Conservation (phyloP, 1,284 basidiomycete species). For the Heliocybe sulcata region DNA sequence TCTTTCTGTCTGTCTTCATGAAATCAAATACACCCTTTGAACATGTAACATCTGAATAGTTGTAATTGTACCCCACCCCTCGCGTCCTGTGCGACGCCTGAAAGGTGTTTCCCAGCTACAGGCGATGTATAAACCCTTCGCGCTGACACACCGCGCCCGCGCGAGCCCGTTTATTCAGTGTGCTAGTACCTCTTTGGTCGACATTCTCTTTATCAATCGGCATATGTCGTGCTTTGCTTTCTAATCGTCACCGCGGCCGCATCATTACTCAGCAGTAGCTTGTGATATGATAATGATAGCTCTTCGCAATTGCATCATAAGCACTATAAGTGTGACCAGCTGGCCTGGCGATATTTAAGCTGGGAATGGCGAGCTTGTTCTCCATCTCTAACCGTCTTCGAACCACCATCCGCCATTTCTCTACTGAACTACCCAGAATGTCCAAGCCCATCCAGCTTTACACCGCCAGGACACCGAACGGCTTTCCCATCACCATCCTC, state of each 20-base stretch:
- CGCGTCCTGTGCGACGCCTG: no score
- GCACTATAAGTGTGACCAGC: neutral
- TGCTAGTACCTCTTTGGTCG: neutral
- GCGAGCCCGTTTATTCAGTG: no score
- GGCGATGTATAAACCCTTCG: no score
- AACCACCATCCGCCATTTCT: neutral
- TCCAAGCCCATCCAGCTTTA: constrained; percentile 3
- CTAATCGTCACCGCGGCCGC: neutral
- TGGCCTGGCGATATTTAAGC: neutral
- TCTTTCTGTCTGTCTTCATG: neutral
- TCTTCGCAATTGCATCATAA: neutral
- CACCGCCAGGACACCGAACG: constrained; percentile 10
- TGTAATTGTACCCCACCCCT: neutral
- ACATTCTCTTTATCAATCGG: neutral
- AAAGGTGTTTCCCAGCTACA: no score
- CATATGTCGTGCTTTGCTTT: neutral
- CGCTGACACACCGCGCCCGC: no score
- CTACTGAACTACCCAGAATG: neutral
- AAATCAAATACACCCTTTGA: neutral
- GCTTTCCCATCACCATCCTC: constrained; percentile 24
- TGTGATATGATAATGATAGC: neutral
- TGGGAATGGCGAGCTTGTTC: neutral
- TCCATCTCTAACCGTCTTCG: neutral
- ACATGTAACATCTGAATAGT: neutral
- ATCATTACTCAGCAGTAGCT: neutral